Evolutionary conservation across 2,329 filamentous ascomycete genomes (phyloP).

Genomic region (Colletotrichum ledebouriae): DNA sequence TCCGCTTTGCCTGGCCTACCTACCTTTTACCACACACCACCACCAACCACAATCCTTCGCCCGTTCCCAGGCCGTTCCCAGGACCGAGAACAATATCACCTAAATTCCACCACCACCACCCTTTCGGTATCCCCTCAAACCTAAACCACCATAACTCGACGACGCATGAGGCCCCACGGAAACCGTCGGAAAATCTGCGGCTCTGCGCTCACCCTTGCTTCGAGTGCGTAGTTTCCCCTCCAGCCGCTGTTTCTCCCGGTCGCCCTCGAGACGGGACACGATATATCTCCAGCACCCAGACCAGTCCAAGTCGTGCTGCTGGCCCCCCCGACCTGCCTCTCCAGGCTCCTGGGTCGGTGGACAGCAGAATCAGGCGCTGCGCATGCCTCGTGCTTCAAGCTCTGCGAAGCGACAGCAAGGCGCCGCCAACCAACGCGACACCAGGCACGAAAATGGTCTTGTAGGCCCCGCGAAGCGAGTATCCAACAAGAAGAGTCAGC

Average conservation of each 20-base stretch:
- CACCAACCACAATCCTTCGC: constrained; percentile 10
- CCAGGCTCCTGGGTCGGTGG: constrained; percentile 53
- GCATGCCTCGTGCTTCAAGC: constrained; percentile 73
- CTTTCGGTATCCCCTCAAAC: constrained; percentile 15
- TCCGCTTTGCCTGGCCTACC: not conserved
- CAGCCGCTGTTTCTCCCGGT: constrained; percentile 42
- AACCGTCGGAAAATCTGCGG: constrained; percentile 24
- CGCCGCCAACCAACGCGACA: constrained; percentile 75
- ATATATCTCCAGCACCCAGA: constrained; percentile 38
- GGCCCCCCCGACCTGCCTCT: constrained; percentile 50
- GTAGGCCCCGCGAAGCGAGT: constrained; percentile 69
- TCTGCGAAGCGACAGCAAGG: constrained; percentile 73
- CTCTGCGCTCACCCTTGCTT: constrained; percentile 36
- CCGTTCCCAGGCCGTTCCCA: constrained; percentile 19
- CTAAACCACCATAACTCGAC: constrained; percentile 16
- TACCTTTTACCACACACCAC: constrained; percentile 16
- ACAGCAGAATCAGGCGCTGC: constrained; percentile 54
- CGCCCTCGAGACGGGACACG: constrained; percentile 37
- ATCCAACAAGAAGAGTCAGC: constrained; percentile 60
- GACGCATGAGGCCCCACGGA: constrained; percentile 39
- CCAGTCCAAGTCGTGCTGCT: constrained; percentile 49
- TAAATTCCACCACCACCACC: constrained; percentile 25
- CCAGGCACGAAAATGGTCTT: constrained; percentile 88
- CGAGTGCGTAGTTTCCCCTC: constrained; percentile 38
- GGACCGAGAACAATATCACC: constrained; percentile 31